A percentile compares a stretch with the other conserved stretches of the same genome.
These are phyloP conservation scores for Dactylellina sp. DNA, from an alignment of 2,329 filamentous ascomycete genomes.

Conservation along the genomic window DNA sequence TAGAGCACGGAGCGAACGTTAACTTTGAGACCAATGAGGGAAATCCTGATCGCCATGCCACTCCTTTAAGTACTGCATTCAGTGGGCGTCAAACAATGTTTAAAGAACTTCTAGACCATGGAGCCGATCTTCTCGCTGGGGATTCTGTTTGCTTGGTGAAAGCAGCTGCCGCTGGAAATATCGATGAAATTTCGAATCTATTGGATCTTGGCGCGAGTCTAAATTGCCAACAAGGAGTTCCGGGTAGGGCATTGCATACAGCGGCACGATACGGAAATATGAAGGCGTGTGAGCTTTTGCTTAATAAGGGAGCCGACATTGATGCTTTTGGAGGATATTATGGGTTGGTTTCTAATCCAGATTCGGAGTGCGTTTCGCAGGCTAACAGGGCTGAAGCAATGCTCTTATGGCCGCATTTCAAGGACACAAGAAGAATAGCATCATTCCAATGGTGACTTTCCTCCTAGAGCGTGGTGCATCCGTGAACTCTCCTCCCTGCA, in stretches of 20 bases:
- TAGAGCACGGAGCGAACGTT: slow-evolving; percentile 19
- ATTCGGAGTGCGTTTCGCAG: neutral
- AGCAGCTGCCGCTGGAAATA: slow-evolving; percentile 10
- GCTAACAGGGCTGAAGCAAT: slow-evolving; percentile 11
- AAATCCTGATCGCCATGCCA: neutral
- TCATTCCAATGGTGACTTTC: slow-evolving; percentile 14
- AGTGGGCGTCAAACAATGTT: slow-evolving; percentile 7
- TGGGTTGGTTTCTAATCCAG: slow-evolving; percentile 4
- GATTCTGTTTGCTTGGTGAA: slow-evolving; percentile 21
- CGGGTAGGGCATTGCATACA: slow-evolving; percentile 10
- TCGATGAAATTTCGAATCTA: slow-evolving; percentile 7
- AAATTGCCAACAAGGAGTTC: slow-evolving; percentile 16
- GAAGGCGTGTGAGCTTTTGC: slow-evolving; percentile 14
- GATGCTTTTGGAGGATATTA: slow-evolving; percentile 28
- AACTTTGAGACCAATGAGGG: slow-evolving; percentile 10
- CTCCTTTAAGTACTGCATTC: slow-evolving; percentile 12
- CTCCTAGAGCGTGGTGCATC: slow-evolving; percentile 21
- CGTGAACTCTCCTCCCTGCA: slow-evolving; percentile 13
- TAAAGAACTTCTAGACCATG: slow-evolving; percentile 9
- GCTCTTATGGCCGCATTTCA: slow-evolving; percentile 23
- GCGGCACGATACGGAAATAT: slow-evolving; percentile 17
- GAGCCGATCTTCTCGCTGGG: slow-evolving; percentile 10
- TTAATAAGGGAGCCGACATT: slow-evolving; percentile 15
- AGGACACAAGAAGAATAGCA: neutral
- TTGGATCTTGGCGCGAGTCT: slow-evolving; percentile 11